Evolutionary conservation across 352 stramenopile species (phyloP).

Genomic region (Phytophthora aleatoria): DNA sequence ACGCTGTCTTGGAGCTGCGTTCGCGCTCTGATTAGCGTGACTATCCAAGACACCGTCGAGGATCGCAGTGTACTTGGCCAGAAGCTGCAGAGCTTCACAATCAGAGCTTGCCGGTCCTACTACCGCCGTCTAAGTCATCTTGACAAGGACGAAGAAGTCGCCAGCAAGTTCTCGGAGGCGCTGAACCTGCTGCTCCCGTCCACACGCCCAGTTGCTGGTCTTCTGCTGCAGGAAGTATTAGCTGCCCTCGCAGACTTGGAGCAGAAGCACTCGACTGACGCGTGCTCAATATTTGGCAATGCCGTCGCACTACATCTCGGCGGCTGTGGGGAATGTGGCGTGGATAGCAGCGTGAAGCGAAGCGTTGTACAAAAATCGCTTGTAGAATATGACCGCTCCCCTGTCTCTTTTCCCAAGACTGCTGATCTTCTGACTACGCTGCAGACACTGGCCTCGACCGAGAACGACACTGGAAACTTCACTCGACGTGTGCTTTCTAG

Average conservation of each 20-base stretch:
- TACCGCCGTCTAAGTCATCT: conserved; percentile 23
- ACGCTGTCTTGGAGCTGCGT: conserved; percentile 54
- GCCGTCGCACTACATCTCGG: conserved; percentile 33
- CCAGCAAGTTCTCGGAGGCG: conserved; percentile 33
- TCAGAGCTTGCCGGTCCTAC: conserved; percentile 26
- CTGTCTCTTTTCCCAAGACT: conserved; percentile 14
- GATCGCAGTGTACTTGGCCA: conserved; percentile 25
- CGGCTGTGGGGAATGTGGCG: conserved; percentile 18
- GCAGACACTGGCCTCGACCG: conserved; percentile 29
- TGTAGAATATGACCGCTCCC: conserved; percentile 38
- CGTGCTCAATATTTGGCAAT: conserved; percentile 38
- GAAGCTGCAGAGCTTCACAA: conserved; percentile 30
- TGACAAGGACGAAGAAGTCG: conserved; percentile 22
- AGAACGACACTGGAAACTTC: conserved; percentile 40
- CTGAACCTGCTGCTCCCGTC: conserved; percentile 36
- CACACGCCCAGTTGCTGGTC: conserved; percentile 8
- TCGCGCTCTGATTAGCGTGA: conserved; percentile 35
- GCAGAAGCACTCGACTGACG: conserved; percentile 1
- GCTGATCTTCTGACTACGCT: conserved; percentile 31
- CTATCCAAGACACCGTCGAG: conserved; percentile 23
- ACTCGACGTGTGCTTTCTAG: conserved; percentile 49
- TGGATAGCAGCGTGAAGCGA: conserved; percentile 30
- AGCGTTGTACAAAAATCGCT: conserved; percentile 38
- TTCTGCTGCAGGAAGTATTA: conserved; percentile 36
- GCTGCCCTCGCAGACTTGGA: conserved; percentile 25